These are phyloP conservation scores for Globisporangium spiculum DNA, from an alignment of 352 stramenopile genomes.

Conservation along the genomic window DNA sequence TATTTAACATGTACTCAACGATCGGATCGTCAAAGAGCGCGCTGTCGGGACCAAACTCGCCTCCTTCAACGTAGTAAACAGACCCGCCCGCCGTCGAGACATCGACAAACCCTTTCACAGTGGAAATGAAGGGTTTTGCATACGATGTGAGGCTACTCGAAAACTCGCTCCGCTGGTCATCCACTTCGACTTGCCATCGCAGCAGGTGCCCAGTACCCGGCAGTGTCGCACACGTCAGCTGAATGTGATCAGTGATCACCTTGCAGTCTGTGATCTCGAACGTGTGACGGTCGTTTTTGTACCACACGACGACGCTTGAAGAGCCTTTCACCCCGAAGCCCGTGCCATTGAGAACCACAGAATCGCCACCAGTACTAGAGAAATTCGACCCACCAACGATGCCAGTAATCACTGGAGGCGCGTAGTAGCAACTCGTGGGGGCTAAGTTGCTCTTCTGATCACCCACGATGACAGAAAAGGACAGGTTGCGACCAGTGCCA, in stretches of 20 bases:
- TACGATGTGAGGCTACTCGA: slow-evolving; percentile 27
- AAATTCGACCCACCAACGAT: slow-evolving; percentile 19
- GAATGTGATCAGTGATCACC: slow-evolving; percentile 35
- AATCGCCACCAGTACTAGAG: slow-evolving; percentile 29
- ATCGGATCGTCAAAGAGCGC: slow-evolving; percentile 43
- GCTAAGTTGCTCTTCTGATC: slow-evolving; percentile 30
- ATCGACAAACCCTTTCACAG: slow-evolving; percentile 44
- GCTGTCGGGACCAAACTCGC: slow-evolving; percentile 48
- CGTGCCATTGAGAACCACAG: slow-evolving; percentile 36
- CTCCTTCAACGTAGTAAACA: slow-evolving; percentile 44
- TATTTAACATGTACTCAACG: slow-evolving; percentile 49
- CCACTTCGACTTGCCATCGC: slow-evolving; percentile 37
- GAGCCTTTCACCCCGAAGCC: slow-evolving; percentile 42
- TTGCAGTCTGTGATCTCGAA: slow-evolving; percentile 44
- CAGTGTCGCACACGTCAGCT: slow-evolving; percentile 32
- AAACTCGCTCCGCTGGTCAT: slow-evolving; percentile 27
- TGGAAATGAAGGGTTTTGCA: slow-evolving; percentile 27
- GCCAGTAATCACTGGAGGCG: slow-evolving; percentile 24
- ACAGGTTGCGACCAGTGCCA: slow-evolving; percentile 35
- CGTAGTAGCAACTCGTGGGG: slow-evolving; percentile 33
- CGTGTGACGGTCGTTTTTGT: slow-evolving; percentile 36
- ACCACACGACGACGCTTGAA: slow-evolving; percentile 28
- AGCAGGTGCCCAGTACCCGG: slow-evolving; percentile 36
- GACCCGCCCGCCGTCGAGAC: slow-evolving; percentile 40
- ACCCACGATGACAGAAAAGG: slow-evolving; percentile 31